Base-by-base conservation (phyloP, 1,139 yeast genomes). In the Starmera stellimalicola region DNA sequence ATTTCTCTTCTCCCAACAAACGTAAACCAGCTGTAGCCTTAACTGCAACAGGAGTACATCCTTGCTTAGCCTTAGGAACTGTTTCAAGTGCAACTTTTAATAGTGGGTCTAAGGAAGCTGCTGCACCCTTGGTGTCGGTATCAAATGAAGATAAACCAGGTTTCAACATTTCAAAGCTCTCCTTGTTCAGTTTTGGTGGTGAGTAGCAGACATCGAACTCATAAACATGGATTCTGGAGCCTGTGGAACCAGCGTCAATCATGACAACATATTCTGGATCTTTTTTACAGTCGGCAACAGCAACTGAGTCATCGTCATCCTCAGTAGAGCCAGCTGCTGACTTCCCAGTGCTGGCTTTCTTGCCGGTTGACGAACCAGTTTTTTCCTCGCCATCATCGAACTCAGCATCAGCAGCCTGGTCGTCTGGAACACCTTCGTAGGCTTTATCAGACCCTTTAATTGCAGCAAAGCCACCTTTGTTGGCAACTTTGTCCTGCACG, bases 21-120 rank as follows among this genome's bases (percentile, higher is more conserved):
- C 99, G 74, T 51, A 91, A 70, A 19, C 99, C 99, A 16, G 99
- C 99, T 33, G 99, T 91, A 33, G 99, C 99, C 63, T 88, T 88
- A 34, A 91, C 95, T 0, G 96, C 91, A 29, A 91, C 72, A 3
- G 97, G 98, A 2, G 97, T 78, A 62, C 96, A 87, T 1, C 66
- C 58, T 48, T 77, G 88, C 50, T 70, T 65, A 29, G 69, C 70
- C 42, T 69, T 65, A 20, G 99, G 99, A 36, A 91, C 84, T 11
- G 75, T 62, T 17, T 73, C 63, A 46, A 87, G 55, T 0, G 99
- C 98, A 10, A 70, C 50, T 26, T 82, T 66, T 48, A 91, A 65
- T 46, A 91, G 68, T 33, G 84, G 79, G 52, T 91, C 95, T 44
- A 91, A 70, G 4, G 95, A 84, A 23, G 66, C 62, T 18, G 98